Percentiles rank a stretch among this genome's conserved stretches.
These are phyloP conservation scores for Escovopsis sp. DNA, from an alignment of 2,329 filamentous ascomycete genomes.

Conservation along the genomic window DNA sequence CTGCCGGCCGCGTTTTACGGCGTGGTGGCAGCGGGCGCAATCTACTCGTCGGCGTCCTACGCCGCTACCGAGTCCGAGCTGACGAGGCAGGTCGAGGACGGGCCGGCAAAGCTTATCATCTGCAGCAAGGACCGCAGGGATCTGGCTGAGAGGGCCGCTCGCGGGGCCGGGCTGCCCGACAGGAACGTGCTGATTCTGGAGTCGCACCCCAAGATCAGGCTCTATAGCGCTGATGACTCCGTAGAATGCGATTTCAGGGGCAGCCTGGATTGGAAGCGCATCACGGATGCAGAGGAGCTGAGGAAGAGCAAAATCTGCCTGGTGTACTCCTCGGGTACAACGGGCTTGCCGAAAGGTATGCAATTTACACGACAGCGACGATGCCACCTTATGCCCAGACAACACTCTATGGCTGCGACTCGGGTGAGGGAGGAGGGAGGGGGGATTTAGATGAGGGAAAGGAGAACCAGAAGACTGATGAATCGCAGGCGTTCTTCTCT, in stretches of 20 bases:
- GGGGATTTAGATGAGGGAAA: no score
- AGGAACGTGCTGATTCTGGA: constrained; percentile 36
- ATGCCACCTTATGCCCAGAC: background rate
- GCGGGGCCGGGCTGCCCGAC: constrained; percentile 26
- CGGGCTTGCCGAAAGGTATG: constrained; percentile 30
- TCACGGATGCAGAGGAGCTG: constrained; percentile 34
- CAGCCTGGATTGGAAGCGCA: constrained; percentile 34
- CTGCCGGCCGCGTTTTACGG: constrained; percentile 39
- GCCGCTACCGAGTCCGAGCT: constrained; percentile 36
- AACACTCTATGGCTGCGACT: no score
- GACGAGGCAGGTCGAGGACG: constrained; percentile 27
- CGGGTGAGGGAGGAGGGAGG: no score
- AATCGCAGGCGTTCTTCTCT: constrained; percentile 23
- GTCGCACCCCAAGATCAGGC: constrained; percentile 17
- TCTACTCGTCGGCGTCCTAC: constrained; percentile 41
- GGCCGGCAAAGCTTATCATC: constrained; percentile 23
- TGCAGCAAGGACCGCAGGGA: constrained; percentile 33
- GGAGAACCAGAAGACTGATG: background rate
- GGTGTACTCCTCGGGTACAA: constrained; percentile 34
- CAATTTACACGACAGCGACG: background rate
- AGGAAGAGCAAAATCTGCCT: constrained; percentile 26
- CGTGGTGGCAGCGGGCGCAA: constrained; percentile 42
- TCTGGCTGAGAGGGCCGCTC: constrained; percentile 32
- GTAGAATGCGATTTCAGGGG: constrained; percentile 16
- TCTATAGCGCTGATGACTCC: constrained; percentile 13